A percentile compares a stretch with the other conserved stretches of the same genome.
Conservation (phyloP, 495 filamentous ascomycete genomes). For the Amphirosellinia nigrospora region DNA sequence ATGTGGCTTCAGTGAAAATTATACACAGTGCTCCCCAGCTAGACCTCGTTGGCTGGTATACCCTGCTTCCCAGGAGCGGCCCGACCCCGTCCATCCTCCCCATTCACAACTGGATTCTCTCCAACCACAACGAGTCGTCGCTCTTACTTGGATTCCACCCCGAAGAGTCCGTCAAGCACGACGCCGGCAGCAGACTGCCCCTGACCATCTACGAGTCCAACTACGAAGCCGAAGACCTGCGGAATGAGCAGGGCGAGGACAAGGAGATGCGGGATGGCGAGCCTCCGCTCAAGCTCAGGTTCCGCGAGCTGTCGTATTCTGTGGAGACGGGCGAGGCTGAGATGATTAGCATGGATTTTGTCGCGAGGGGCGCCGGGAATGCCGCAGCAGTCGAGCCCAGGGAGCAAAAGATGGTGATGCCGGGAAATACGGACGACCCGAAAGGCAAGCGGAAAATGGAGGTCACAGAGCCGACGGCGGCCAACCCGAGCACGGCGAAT, state of each 20-base stretch:
- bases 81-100: constrained; percentile 71
- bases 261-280: constrained; percentile 79
- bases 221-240: constrained; percentile 65
- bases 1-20: constrained; percentile 68
- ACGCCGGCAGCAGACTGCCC: constrained; percentile 79
- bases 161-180: constrained; percentile 56
- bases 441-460: constrained; percentile 57
- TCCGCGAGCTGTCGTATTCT: constrained; percentile 82
- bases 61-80: constrained; percentile 74
- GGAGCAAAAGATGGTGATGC: constrained; percentile 41
- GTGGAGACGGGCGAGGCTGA: constrained; percentile 95
- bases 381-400: constrained; percentile 65
- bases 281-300: constrained; percentile 65
- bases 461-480: constrained; percentile 32
- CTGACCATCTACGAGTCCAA: constrained; percentile 89
- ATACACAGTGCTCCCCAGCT: constrained; percentile 84
- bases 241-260: constrained; percentile 62
- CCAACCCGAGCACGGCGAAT: constrained; percentile 27
- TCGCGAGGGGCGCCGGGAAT: constrained; percentile 81
- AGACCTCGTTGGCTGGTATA: constrained; percentile 95
- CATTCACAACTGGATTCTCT: constrained; percentile 77
- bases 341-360: constrained; percentile 94
- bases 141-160: constrained; percentile 87
- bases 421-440: constrained; percentile 41
- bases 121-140: constrained; percentile 80